A percentile compares a stretch with the other conserved stretches of the same genome.
phyloP scores from a whole-genome alignment of 1,139 yeast species.

The Taphrina populina region DNA sequence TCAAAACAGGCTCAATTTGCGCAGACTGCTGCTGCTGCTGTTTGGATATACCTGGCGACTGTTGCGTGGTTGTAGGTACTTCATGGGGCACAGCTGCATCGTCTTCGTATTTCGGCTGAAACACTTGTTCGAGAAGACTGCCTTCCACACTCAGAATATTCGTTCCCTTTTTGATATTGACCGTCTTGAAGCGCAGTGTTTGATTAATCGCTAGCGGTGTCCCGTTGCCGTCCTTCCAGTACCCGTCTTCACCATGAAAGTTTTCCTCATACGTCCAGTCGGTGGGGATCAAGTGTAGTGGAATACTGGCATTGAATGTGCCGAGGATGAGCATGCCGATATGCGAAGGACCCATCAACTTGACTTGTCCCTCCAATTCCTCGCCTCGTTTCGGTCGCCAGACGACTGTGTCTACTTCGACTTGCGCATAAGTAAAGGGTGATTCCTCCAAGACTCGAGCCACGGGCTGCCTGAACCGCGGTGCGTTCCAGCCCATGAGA shows the following conservation, averaged over 20 bases:
- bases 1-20: background rate
- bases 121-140: slow-evolving; percentile 10
- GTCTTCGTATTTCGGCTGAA: slow-evolving; percentile 4
- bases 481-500: slow-evolving; percentile 70
- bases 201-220: slow-evolving; percentile 6
- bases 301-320: slow-evolving; percentile 90
- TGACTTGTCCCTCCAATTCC: slow-evolving; percentile 70
- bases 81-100: no score
- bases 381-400: slow-evolving; percentile 92
- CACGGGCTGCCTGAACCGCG: slow-evolving; percentile 45
- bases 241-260: slow-evolving; percentile 53
- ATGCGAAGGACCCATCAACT: slow-evolving; percentile 93
- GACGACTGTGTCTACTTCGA: slow-evolving; percentile 73
- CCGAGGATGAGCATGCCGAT: slow-evolving; percentile 88
- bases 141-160: slow-evolving; percentile 31
- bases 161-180: slow-evolving; percentile 27
- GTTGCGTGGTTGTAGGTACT: background rate
- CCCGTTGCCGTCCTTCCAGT: slow-evolving; percentile 32
- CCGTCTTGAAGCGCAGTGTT: slow-evolving; percentile 16
- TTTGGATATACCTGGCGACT: background rate
- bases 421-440: slow-evolving; percentile 88
- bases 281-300: slow-evolving; percentile 75
- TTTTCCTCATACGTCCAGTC: slow-evolving; percentile 85
- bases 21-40: background rate
- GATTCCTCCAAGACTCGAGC: slow-evolving; percentile 75